Conservation (phyloP, 768 basidiomycete genomes). For the Austroboletus festivus region DNA sequence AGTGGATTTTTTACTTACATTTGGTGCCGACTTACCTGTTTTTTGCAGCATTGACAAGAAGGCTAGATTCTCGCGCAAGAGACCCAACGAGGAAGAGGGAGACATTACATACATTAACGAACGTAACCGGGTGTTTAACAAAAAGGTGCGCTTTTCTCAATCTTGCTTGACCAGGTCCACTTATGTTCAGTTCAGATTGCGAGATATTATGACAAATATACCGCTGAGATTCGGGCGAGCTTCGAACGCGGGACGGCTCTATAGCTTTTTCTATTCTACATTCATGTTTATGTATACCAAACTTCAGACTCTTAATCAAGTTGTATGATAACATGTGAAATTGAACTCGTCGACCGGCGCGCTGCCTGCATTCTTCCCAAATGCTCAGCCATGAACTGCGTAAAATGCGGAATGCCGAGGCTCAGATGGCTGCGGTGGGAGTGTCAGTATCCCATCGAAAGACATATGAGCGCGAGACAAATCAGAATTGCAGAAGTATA, state of each 20-base stretch:
- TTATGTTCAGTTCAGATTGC: slow-evolving; percentile 57
- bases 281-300: slow-evolving; percentile 14
- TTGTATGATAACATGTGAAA: slow-evolving; percentile 2
- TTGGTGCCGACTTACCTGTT: background rate
- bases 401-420: too few species aligned
- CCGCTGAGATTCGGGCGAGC: slow-evolving; percentile 91
- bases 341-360: too few species aligned
- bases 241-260: slow-evolving; percentile 97
- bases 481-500: slow-evolving; percentile 46
- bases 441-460: background rate
- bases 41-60: slow-evolving; percentile 78
- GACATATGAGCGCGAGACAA: background rate
- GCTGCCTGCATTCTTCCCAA: too few species aligned
- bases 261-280: slow-evolving; percentile 32
- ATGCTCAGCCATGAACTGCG: too few species aligned
- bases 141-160: slow-evolving; percentile 57
- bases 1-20: slow-evolving; percentile 32
- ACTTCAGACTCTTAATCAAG: background rate
- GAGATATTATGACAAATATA: slow-evolving; percentile 96
- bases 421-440: background rate
- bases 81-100: slow-evolving; percentile 86
- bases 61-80: slow-evolving; percentile 85
- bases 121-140: slow-evolving; percentile 96
- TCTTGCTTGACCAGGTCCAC: background rate
- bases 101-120: slow-evolving; percentile 99